phyloP scores from a whole-genome alignment of 2,329 filamentous ascomycete genomes.

The Fusarium chaquense region DNA sequence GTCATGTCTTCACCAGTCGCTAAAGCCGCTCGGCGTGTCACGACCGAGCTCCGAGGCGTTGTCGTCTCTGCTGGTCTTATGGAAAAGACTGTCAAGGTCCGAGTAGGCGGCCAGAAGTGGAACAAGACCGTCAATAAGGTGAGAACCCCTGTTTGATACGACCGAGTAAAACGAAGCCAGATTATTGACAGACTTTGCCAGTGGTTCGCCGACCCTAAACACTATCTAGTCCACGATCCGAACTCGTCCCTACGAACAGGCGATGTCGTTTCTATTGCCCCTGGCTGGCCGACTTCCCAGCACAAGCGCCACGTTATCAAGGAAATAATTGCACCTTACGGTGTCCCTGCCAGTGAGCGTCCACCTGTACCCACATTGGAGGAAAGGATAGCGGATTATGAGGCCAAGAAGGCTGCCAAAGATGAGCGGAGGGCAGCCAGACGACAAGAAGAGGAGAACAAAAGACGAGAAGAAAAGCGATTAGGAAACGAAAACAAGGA shows the following conservation, averaged over 20 bases:
- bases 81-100: conserved; percentile 83
- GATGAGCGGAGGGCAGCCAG: conserved; percentile 62
- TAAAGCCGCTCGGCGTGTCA: conserved; percentile 58
- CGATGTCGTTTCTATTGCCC: conserved; percentile 78
- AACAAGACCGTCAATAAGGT: conserved; percentile 81
- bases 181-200: conserved; percentile 44
- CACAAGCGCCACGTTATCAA: conserved; percentile 80
- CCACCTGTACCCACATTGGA: conserved; percentile 74
- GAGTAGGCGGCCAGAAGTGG: conserved; percentile 77
- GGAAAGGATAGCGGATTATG: conserved; percentile 68
- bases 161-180: not conserved
- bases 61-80: conserved; percentile 83
- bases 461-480: conserved; percentile 47
- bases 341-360: conserved; percentile 71
- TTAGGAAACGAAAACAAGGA: conserved; percentile 43
- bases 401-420: conserved; percentile 68
- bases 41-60: conserved; percentile 71
- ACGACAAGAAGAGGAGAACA: conserved; percentile 43
- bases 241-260: conserved; percentile 77
- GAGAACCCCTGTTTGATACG: conserved; percentile 24
- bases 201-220: conserved; percentile 71
- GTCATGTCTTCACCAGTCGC: conserved; percentile 57
- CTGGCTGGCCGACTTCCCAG: conserved; percentile 73
- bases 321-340: conserved; percentile 77
- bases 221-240: conserved; percentile 83